These are phyloP conservation scores for Yamadazyma triangularis DNA, from an alignment of 1,139 yeast genomes.

Conservation along the genomic window DNA sequence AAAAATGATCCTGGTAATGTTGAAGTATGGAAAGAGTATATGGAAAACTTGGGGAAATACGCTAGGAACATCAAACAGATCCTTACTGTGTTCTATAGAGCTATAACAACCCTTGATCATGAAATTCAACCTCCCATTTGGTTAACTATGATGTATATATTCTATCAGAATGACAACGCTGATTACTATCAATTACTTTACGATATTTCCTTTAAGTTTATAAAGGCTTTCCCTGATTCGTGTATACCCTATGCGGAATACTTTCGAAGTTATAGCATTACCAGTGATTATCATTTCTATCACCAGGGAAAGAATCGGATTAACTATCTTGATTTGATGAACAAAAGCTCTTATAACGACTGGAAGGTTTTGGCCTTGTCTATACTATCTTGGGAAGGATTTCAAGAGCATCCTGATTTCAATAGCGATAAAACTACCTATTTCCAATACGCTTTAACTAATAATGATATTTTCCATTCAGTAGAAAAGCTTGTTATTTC, in stretches of 20 bases:
- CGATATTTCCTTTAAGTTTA: constrained; percentile 9
- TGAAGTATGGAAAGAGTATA: constrained; percentile 28
- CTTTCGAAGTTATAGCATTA: constrained; percentile 17
- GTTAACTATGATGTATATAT: constrained; percentile 22
- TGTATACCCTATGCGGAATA: constrained; percentile 27
- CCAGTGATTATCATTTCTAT: constrained; percentile 8
- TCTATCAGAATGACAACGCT: constrained; percentile 13
- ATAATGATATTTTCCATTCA: constrained; percentile 34
- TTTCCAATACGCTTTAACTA: constrained; percentile 20
- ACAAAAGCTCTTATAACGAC: constrained; percentile 21
- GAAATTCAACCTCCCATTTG: constrained; percentile 18
- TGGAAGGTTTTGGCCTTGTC: constrained; percentile 36
- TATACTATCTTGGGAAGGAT: constrained; percentile 16
- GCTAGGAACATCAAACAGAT: constrained; percentile 11
- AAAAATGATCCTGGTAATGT: constrained; percentile 14
- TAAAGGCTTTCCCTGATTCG: constrained; percentile 12
- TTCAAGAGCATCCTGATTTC: constrained; percentile 7
- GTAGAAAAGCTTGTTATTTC: constrained; percentile 38
- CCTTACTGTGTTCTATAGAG: constrained; percentile 19
- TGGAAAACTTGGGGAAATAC: constrained; percentile 23
- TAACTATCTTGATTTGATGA: constrained; percentile 14
- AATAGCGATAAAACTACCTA: constrained; percentile 10
- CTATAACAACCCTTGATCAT: constrained; percentile 10
- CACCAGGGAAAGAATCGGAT: constrained; percentile 9
- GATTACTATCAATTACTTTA: constrained; percentile 1